Evolutionary conservation across 2,329 filamentous ascomycete genomes (phyloP).

Genomic region (Juglanconis sp.): DNA sequence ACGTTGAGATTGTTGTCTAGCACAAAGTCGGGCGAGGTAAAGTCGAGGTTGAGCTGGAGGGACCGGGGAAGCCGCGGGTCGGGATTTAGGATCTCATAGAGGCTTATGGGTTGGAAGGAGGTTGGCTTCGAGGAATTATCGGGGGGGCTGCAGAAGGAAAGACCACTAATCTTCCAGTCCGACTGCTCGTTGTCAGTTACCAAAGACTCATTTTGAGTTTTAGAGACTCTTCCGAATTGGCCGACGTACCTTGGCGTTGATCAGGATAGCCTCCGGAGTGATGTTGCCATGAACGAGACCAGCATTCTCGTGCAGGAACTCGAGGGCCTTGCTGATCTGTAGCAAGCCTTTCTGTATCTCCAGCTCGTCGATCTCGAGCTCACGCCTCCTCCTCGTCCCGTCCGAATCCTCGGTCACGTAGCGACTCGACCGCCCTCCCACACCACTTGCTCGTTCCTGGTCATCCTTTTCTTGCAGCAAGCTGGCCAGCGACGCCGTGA

Average conservation of each 20-base stretch:
- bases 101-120: constrained; percentile 73
- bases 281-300: constrained; percentile 91
- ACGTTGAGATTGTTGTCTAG: constrained; percentile 83
- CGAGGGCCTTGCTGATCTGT: constrained; percentile 88
- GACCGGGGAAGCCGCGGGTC: constrained; percentile 77
- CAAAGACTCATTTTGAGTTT: not conserved
- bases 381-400: constrained; percentile 68
- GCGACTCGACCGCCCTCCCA: constrained; percentile 69
- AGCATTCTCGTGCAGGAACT: constrained; percentile 94
- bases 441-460: constrained; percentile 68
- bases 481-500: constrained; percentile 82
- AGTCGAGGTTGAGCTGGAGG: constrained; percentile 90
- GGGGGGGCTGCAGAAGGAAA: constrained; percentile 81
- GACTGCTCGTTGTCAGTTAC: constrained; percentile 51
- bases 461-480: constrained; percentile 86
- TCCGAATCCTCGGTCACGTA: constrained; percentile 79
- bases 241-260: constrained; percentile 78
- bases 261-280: constrained; percentile 86
- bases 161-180: constrained; percentile 97
- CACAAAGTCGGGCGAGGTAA: constrained; percentile 90
- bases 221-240: not conserved
- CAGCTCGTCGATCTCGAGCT: constrained; percentile 91
- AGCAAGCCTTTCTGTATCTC: constrained; percentile 96
- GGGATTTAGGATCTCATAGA: constrained; percentile 80
- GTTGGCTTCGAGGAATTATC: constrained; percentile 72